Percentiles rank a stretch among this genome's conserved stretches.
phyloP scores from a whole-genome alignment of 805 yeast species.

The Candida verbasci region DNA sequence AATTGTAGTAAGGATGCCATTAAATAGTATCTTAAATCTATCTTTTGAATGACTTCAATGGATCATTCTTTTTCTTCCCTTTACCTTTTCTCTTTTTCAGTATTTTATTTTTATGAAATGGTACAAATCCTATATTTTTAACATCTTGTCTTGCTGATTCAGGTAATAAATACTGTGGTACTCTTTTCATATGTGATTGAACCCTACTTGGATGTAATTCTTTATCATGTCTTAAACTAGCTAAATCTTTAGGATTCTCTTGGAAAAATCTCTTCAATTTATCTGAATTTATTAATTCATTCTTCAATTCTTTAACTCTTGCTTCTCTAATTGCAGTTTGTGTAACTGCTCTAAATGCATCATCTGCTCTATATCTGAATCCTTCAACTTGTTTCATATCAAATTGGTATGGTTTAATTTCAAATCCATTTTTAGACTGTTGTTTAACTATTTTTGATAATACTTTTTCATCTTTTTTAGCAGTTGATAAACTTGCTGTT shows the following conservation, averaged over 20 bases:
- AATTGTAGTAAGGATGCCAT: not conserved
- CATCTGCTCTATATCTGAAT: constrained; percentile 94
- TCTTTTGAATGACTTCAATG: constrained; percentile 49
- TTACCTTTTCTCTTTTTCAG: constrained; percentile 33
- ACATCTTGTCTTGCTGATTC: constrained; percentile 59
- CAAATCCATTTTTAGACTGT: constrained; percentile 69
- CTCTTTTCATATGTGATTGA: constrained; percentile 82
- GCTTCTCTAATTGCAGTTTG: constrained; percentile 89
- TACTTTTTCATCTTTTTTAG: constrained; percentile 84
- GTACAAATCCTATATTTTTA: constrained; percentile 63
- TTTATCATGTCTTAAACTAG: constrained; percentile 85
- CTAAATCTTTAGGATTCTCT: constrained; percentile 93
- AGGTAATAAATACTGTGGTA: constrained; percentile 89
- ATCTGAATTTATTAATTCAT: constrained; percentile 82
- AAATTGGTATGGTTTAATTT: constrained; percentile 81
- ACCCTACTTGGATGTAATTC: constrained; percentile 78
- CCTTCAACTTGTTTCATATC: constrained; percentile 91
- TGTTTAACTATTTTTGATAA: constrained; percentile 70
- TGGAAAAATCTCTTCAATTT: constrained; percentile 92
- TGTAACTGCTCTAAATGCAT: constrained; percentile 94
- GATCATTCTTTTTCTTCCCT: constrained; percentile 49
- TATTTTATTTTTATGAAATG: constrained; percentile 56
- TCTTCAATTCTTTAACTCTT: constrained; percentile 79
- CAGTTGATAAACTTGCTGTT: constrained; percentile 63
- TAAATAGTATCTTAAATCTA: not conserved